Base-by-base conservation (phyloP, 116 monocot genomes). In the Phalaenopsis hybrid region DNA sequence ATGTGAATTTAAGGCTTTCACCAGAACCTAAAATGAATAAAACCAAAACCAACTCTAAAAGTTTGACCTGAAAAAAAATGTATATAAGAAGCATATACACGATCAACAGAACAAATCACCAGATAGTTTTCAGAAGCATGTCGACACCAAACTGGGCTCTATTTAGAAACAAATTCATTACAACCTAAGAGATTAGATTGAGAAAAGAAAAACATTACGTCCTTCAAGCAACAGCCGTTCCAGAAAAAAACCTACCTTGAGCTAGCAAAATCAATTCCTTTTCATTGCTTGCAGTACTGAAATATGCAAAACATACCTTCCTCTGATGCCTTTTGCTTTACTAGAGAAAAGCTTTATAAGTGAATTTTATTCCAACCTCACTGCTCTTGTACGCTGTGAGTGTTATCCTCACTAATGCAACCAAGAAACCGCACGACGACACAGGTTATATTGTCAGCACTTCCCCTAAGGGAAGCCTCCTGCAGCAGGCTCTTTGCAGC, bases 371-470 rank as follows among this genome's bases (percentile, higher is more conserved):
- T 37, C 41, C 72, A 72, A 72, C 72, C 65, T 65, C 75, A 75
- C 46, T 45, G 46, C 45, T 75, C 75, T 6, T 48, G 41, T 55
- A 23, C 75, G 44, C 51, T 17, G 51, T 76, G 0, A 37, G 55
- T 6, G 58, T 5, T 34, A 34, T 34, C 37, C 34, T 72, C 20
- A 15, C 44, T 75, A n/a, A 45, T 49, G 61, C 77, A 83, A 8
- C 68, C 61, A 21, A 92, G 81, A 87, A 96, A 94, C 43, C 94
- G 92, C 0, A 96, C 94, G 13, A 96, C 90, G 4, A 96, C 83
- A 73, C 90, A 89, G 44, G 96, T 96, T 63, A 92, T 96, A 10
- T 96, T 96, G 73, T 96, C 96, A 8, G 94, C 91, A 67, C 96
- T 96, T 0, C 96, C 96, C 80, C 92, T 85, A 44, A 86, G 87